Conservation (phyloP, 495 filamentous ascomycete species). For the Penicillium pulvis region DNA sequence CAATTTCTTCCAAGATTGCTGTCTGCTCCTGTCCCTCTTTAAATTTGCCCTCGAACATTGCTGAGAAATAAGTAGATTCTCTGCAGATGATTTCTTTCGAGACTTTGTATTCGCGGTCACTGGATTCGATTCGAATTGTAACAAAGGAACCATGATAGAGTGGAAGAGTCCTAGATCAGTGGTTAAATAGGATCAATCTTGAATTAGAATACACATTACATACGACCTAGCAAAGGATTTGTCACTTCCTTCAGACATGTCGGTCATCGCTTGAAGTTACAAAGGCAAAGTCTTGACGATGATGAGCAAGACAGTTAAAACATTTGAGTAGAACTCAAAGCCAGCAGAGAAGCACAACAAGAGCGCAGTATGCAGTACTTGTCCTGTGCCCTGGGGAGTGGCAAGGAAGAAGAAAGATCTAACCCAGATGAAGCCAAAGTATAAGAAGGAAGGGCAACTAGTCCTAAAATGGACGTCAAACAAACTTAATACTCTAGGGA, state of each 20-base stretch:
- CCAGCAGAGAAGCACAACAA: too few species aligned
- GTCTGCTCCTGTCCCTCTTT: conserved; percentile 29
- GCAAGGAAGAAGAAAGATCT: too few species aligned
- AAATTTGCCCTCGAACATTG: conserved; percentile 32
- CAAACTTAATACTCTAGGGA: too few species aligned
- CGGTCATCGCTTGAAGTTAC: not conserved
- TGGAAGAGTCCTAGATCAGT: not conserved
- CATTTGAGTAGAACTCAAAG: too few species aligned
- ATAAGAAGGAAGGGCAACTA: too few species aligned
- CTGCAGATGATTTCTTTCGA: conserved; percentile 28
- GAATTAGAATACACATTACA: not conserved
- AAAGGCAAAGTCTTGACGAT: too few species aligned
- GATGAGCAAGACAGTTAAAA: too few species aligned
- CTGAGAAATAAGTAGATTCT: conserved; percentile 30
- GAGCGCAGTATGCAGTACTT: too few species aligned
- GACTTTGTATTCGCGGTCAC: conserved; percentile 4
- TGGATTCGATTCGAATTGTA: conserved; percentile 2
- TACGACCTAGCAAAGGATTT: not conserved
- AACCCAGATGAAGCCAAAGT: too few species aligned
- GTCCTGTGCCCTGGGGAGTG: too few species aligned
- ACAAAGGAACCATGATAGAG: conserved; percentile 3
- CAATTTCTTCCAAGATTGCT: conserved; percentile 25
- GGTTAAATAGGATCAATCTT: not conserved
- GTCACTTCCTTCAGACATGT: not conserved
- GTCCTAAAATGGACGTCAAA: too few species aligned